Evolutionary conservation across 2,329 filamentous ascomycete genomes (phyloP), one percentile per base, ranked within the genome.

Genomic region (Colletotrichum sp.): DNA sequence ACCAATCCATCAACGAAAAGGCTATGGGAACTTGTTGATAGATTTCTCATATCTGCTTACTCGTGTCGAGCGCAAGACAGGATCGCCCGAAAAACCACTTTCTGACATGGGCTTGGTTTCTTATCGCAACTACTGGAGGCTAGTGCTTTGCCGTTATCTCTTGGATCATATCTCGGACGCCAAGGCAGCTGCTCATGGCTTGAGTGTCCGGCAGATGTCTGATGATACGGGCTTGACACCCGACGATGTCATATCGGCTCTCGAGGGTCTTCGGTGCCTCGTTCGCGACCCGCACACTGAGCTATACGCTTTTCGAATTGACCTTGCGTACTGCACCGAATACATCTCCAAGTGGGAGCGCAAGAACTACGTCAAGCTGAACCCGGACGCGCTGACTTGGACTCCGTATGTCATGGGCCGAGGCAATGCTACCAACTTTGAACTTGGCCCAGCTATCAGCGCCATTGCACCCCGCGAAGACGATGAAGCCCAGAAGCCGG

Each of bases 41-140:
- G 97, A 99, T 83, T 99, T 99, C 83, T 99, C 97, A 2, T 99
- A 99, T 82, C 92, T 99, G 8, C 91, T 99, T 63, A 99, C 98
- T 0, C 92, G 96, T 68, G 95, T 98, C 1, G 97, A 99, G 85
- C 92, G 93, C 80, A 98, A 98, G 85, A 98, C 96, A 1, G 97
- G 97, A 12, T 98, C 96, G 2, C 97, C 97, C 0, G 97, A 99
- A 84, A 99, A 99, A 85, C 97, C 97, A 0, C 90, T 99, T 5
- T 99, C 97, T 0, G 97, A 99, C 82, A 98, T 99, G 95, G 97
- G 97, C 5, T 86, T 99, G 52, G 96, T 99, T 6, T 99, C 96
- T 3, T 99, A 99, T 83, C 93, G 97, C 60, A 98, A 98, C 81
- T 99, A 99, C 84, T 99, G 97, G 97, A 93, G 97, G 24, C 88